Base-by-base conservation (phyloP, 2,329 filamentous ascomycete genomes). In the Graphiopsis chlorocephala region DNA sequence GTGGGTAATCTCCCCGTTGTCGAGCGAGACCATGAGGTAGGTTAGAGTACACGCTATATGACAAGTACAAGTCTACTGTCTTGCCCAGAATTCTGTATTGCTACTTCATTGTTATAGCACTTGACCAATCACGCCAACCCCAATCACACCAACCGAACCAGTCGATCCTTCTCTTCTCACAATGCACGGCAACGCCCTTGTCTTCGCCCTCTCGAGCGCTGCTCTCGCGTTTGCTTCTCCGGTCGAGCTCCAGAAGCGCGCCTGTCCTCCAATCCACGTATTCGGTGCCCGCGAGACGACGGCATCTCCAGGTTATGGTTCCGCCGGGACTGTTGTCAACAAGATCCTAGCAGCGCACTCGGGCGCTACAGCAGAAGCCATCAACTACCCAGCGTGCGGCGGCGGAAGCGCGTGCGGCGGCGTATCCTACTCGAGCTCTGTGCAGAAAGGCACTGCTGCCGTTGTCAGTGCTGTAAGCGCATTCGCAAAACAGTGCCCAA, bases 401-500 rank as follows among this genome's bases (percentile, higher is more conserved):
- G 87, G 87, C 5, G 82, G 86, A 69, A 71, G 79, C 1, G 79
- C 78, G 0, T 89, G 86, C 69, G 86, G 86, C 15, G 80, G 83
- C n/a, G 76, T 84, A 28, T 82, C 81, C 72, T 90, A 90, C 68
- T 85, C 81, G 2, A 82, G 81, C 69, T 89, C 86, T n/a, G 85
- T 84, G 0, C 72, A 77, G 4, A 81, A 85, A 65, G 87, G 87
- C 45, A 86, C 85, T 3, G 71, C 78, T 11, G 86, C 86, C 11
- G 86, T 87, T 2, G 83, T 85, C 1, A 47, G 42, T 38, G 82
- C 84, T 8, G 86, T 90, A 1, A 90, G 85, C 55, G 75, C 77
- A 29, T 87, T 85, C 72, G 83, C 88, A 71, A 74, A 79, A 29
- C 78, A 79, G 70, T 89, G 86, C 71, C 86, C 87, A 4, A 77